phyloP scores from a whole-genome alignment of 1,139 yeast species.

The Tardiomyces digboiensis region DNA sequence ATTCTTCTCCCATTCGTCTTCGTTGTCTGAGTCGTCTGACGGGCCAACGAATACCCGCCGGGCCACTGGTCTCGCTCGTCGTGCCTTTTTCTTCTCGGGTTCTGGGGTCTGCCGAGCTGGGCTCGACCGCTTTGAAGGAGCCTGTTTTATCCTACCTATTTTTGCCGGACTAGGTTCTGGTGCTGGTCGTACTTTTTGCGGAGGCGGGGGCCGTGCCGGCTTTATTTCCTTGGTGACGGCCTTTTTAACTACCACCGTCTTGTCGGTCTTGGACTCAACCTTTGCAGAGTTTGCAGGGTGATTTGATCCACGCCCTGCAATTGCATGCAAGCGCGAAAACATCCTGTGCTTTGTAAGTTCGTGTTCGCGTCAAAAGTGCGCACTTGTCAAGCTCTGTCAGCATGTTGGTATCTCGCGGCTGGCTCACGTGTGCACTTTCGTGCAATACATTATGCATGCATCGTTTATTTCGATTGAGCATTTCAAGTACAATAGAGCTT shows the following conservation, averaged over 20 bases:
- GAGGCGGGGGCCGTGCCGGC: not conserved
- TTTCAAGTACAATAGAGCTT: too few species aligned
- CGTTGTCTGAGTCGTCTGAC: conserved; percentile 2
- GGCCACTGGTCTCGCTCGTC: not conserved
- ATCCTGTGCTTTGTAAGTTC: too few species aligned
- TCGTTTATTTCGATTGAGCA: too few species aligned
- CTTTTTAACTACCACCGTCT: not conserved
- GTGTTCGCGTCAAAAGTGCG: too few species aligned
- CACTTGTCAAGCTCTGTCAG: too few species aligned
- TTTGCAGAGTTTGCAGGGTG: not conserved
- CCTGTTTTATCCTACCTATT: not conserved
- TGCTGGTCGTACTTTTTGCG: not conserved
- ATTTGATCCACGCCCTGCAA: not conserved
- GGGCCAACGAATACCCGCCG: not conserved
- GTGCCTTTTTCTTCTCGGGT: not conserved
- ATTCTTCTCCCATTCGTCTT: conserved; percentile 12
- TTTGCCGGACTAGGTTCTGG: too few species aligned
- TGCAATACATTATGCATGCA: too few species aligned
- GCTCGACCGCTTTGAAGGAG: not conserved
- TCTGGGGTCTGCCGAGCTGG: not conserved
- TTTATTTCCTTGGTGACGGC: not conserved
- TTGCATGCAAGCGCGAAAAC: not conserved
- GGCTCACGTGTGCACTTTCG: too few species aligned
- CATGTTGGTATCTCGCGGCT: too few species aligned
- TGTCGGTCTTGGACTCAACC: not conserved